Base-by-base conservation (phyloP, 352 stramenopile genomes). In the Phytopythium boreale region DNA sequence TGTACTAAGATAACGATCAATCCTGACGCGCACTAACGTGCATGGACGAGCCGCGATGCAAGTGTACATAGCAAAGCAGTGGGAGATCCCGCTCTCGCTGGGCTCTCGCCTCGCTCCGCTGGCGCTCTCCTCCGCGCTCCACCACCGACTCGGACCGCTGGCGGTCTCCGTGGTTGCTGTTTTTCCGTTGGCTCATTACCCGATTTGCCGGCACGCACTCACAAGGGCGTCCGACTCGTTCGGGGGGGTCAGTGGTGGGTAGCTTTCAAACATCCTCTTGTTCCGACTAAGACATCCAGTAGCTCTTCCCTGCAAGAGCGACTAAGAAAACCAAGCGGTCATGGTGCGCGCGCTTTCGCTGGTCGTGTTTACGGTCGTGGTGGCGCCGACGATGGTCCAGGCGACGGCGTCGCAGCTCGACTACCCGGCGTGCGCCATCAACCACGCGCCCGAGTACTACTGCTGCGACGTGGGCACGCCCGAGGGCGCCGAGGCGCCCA, bases 371-470 rank as follows among this genome's bases (percentile, higher is more conserved):
- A 39, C 67, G 12, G 64, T 62, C 0, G 61, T 64, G 36, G 57
- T 58, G 47, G 49, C 71, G 60, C 72, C 75, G 12, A 57, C 71
- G 31, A 46, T 81, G 20, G 74, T 72, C 24, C 53, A 59, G 2
- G 75, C 69, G 50, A 87, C 79, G 36, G 75, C 68, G 53, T 73
- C 74, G 63, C 80, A 89, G 72, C 61, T 70, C 29, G 76, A 87
- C 59, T 90, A 77, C 68, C 65, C 79, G 15, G 80, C 80, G 17
- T 92, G 82, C 39, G 70, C 80, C 31, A 67, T 92, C 56, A 89
- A 90, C 71, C 68, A 84, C 58, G 49, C 61, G 29, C 80, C 83
- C 1, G 55, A 78, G 52, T 87, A 83, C 67, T 88, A 64, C 59
- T 90, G 80, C 75, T 90, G 80, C 62, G 65, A 86, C 26, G 26